A percentile compares a stretch with the other conserved stretches of the same genome.
These are phyloP conservation scores for Nematodospora anomalae DNA, from an alignment of 1,139 yeast species.

Conservation along the genomic window DNA sequence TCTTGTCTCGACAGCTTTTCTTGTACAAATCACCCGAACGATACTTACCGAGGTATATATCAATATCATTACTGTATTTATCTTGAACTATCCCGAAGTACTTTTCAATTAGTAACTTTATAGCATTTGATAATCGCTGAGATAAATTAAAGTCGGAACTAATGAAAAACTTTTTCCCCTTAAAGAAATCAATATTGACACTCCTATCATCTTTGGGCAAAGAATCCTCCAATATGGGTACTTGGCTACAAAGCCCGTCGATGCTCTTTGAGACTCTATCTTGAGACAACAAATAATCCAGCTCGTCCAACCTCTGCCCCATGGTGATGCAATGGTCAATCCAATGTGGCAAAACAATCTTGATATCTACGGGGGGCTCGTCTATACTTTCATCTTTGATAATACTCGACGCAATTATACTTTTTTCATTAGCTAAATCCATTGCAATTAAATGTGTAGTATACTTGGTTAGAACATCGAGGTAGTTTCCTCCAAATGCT, in stretches of 20 bases:
- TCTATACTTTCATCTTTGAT: conserved; percentile 28
- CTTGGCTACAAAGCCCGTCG: not conserved
- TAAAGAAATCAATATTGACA: conserved; percentile 17
- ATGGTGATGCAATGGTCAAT: conserved; percentile 63
- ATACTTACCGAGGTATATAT: conserved; percentile 66
- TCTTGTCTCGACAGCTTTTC: conserved; percentile 23
- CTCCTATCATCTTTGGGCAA: conserved; percentile 10
- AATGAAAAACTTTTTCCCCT: conserved; percentile 29
- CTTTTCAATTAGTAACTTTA: conserved; percentile 27
- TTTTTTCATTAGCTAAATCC: conserved; percentile 52
- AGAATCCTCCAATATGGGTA: conserved; percentile 13
- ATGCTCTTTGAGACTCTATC: not conserved
- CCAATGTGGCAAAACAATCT: conserved; percentile 78
- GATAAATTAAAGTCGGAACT: conserved; percentile 36
- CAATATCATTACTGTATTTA: conserved; percentile 32
- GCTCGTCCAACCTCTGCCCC: conserved; percentile 52
- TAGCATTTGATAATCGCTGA: conserved; percentile 27
- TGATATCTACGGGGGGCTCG: conserved; percentile 36
- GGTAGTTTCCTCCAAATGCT: conserved; percentile 74
- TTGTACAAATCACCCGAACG: conserved; percentile 54
- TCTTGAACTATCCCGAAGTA: conserved; percentile 33
- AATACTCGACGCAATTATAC: conserved; percentile 41
- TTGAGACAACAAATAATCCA: conserved; percentile 47
- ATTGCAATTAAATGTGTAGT: conserved; percentile 78
- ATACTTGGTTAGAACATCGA: conserved; percentile 61